phyloP scores from a whole-genome alignment of 768 basidiomycete genomes.

The Russula virescens region DNA sequence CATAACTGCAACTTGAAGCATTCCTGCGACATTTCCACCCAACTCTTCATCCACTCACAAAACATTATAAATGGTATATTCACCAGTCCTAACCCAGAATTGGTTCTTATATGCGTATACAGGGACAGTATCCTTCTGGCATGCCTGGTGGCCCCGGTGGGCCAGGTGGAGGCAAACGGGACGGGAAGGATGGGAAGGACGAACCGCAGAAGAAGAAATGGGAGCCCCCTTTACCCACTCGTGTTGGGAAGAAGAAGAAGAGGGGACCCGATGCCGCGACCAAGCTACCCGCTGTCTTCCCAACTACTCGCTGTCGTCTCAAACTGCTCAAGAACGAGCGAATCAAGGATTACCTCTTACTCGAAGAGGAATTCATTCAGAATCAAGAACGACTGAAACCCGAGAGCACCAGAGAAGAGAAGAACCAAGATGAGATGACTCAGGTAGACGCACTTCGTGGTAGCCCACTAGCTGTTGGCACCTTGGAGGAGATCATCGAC shows the following conservation, averaged over 20 bases:
- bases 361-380: constrained; percentile 92
- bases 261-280: constrained; percentile 87
- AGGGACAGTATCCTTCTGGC: constrained; percentile 78
- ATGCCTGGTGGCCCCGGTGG: constrained; percentile 32
- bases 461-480: constrained; percentile 96
- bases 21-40: constrained; percentile 11
- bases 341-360: constrained; percentile 93
- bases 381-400: constrained; percentile 91
- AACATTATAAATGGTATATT: constrained; percentile 12
- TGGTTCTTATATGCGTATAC: background rate
- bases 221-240: constrained; percentile 96
- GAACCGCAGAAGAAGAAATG: constrained; percentile 84
- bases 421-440: constrained; percentile 91
- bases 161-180: constrained; percentile 27
- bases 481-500: constrained; percentile 95
- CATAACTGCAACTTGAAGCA: constrained; percentile 8
- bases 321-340: constrained; percentile 95
- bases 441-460: constrained; percentile 93
- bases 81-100: constrained; percentile 12
- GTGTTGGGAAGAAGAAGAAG: constrained; percentile 94
- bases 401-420: constrained; percentile 83
- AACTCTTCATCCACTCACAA: background rate
- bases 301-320: constrained; percentile 91
- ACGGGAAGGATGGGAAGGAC: constrained; percentile 37
- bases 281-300: constrained; percentile 88